Percentiles rank a stretch among this genome's conserved stretches.
phyloP scores from a whole-genome alignment of 2,329 filamentous ascomycete genomes.

The Talaromyces atroroseus region DNA sequence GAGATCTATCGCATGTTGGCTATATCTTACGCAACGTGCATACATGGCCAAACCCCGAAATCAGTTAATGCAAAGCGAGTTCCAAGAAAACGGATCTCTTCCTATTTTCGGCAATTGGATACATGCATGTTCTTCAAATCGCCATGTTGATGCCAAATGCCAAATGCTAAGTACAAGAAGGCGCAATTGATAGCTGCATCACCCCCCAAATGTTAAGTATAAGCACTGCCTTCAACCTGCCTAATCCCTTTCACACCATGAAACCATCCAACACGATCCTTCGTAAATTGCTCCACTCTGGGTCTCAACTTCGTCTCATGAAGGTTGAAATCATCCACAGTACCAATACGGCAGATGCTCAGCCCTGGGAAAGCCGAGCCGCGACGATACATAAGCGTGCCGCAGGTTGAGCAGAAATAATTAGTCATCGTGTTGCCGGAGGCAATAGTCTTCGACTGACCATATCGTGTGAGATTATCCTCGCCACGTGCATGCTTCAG shows the following conservation, averaged over 20 bases:
- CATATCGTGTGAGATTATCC: constrained; percentile 45
- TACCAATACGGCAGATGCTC: constrained; percentile 53
- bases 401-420: constrained; percentile 56
- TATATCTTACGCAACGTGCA: no score
- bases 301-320: constrained; percentile 55
- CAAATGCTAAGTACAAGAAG: no score
- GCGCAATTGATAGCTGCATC: no score
- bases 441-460: constrained; percentile 45
- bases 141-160: no score
- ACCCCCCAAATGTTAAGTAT: background rate
- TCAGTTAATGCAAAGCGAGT: no score
- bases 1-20: no score
- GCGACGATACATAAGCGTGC: constrained; percentile 56
- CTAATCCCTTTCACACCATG: constrained; percentile 30
- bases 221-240: constrained; percentile 18
- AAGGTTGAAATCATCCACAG: constrained; percentile 57
- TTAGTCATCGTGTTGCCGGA: constrained; percentile 54
- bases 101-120: no score
- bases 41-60: no score
- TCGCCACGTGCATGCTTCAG: constrained; percentile 49
- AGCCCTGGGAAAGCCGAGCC: constrained; percentile 40
- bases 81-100: no score
- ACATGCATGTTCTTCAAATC: no score
- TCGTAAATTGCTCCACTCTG: constrained; percentile 47
- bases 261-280: constrained; percentile 51